Evolutionary conservation across 345 rosid genomes (phyloP).

Genomic region (Adansonia digitata): DNA sequence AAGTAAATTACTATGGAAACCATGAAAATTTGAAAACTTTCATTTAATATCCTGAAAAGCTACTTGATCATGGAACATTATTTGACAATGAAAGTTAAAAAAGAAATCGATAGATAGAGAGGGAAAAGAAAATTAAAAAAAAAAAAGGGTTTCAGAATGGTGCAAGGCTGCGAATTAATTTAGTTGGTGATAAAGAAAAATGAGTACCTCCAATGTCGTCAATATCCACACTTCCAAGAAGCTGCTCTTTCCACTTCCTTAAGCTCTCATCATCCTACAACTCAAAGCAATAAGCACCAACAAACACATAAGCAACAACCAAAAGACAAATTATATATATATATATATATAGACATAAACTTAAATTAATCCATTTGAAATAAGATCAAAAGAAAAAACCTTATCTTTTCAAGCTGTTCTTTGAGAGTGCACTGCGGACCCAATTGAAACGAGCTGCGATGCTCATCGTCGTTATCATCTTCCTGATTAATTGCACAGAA

Average conservation of each 20-base stretch:
- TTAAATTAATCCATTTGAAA: neutral
- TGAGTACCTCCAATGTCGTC: constrained; percentile 57
- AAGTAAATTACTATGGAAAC: no score
- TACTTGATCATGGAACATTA: no score
- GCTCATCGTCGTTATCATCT: constrained; percentile 60
- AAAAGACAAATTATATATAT: neutral
- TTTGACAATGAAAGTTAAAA: no score
- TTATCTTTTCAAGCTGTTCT: constrained; percentile 70
- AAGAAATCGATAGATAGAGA: no score
- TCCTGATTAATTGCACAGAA: constrained; percentile 28
- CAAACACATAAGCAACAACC: neutral
- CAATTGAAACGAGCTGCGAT: constrained; percentile 34
- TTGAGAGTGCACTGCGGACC: constrained; percentile 77
- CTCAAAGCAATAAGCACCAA: neutral
- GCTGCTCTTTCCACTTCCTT: constrained; percentile 85
- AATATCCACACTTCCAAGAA: constrained; percentile 65
- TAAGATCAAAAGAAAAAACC: constrained; percentile 23
- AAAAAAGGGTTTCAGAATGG: no score
- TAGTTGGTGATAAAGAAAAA: no score
- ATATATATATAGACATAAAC: no score
- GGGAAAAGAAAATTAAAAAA: no score
- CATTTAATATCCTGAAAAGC: no score
- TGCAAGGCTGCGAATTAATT: no score
- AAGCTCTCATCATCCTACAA: constrained; percentile 75
- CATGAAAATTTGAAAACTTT: no score